These are phyloP conservation scores for Saccharomycopsis phalli DNA, from an alignment of 1,139 yeast genomes.

Conservation along the genomic window DNA sequence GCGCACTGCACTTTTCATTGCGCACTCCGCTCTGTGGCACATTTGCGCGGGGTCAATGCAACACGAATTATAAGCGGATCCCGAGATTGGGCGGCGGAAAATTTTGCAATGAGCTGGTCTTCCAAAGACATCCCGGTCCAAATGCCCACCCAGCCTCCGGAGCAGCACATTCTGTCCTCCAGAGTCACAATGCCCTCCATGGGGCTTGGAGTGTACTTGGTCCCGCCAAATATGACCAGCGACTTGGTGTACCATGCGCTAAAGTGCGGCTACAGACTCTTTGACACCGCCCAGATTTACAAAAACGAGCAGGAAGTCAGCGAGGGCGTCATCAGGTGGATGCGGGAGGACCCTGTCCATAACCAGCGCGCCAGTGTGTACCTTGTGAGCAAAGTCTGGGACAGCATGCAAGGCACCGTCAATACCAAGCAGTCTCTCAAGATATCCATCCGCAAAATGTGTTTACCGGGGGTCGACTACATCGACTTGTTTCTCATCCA, in stretches of 20 bases:
- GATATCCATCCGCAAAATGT: constrained; percentile 28
- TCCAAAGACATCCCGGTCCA: no score
- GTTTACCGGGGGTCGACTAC: constrained; percentile 30
- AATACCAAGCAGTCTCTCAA: constrained; percentile 35
- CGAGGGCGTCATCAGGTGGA: constrained; percentile 43
- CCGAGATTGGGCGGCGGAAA: no score
- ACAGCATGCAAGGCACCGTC: constrained; percentile 50
- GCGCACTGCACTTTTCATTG: no score
- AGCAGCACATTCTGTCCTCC: constrained; percentile 27
- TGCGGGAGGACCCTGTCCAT: constrained; percentile 37
- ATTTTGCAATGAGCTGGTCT: no score
- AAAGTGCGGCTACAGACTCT: constrained; percentile 59
- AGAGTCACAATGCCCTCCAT: constrained; percentile 43
- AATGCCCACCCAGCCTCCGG: no score
- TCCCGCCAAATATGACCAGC: constrained; percentile 34
- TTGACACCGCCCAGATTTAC: constrained; percentile 55
- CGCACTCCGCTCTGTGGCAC: no score
- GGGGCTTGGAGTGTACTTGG: constrained; percentile 50
- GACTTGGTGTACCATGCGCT: constrained; percentile 43
- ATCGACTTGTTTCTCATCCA: constrained; percentile 37
- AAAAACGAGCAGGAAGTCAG: constrained; percentile 48
- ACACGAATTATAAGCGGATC: no score
- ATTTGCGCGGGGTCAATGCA: no score
- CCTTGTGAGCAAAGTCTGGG: constrained; percentile 65
- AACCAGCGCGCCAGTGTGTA: constrained; percentile 51